Percentiles rank a stretch among this genome's conserved stretches.
These are phyloP conservation scores for Xylariaceae sp. DNA, from an alignment of 2,329 filamentous ascomycete genomes.

Conservation along the genomic window DNA sequence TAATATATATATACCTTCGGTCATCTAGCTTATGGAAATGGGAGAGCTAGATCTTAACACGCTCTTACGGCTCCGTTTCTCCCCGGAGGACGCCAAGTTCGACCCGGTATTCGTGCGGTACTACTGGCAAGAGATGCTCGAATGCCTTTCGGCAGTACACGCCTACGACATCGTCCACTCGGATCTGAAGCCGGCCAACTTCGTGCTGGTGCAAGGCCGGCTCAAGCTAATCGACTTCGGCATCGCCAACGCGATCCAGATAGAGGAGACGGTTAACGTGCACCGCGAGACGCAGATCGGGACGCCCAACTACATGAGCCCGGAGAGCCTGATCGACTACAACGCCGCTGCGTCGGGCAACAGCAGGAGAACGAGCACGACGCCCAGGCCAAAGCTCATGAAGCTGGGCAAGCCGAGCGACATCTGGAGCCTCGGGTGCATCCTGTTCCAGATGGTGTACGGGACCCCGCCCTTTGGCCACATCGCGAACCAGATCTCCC, in stretches of 20 bases:
- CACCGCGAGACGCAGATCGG: constrained; percentile 93
- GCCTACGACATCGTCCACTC: constrained; percentile 90
- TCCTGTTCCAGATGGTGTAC: constrained; percentile 97
- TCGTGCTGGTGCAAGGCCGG: constrained; percentile 82
- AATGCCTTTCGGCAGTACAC: constrained; percentile 87
- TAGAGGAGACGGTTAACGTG: constrained; percentile 93
- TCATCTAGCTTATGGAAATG: constrained; percentile 83
- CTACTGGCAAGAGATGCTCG: constrained; percentile 99
- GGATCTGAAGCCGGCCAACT: constrained; percentile 95
- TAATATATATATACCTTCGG: constrained; percentile 20
- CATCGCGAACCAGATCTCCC: constrained; percentile 78
- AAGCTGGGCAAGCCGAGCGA: constrained; percentile 94
- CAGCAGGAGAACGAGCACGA: constrained; percentile 32
- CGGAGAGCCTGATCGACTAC: constrained; percentile 84
- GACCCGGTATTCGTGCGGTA: constrained; percentile 91
- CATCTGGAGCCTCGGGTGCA: constrained; percentile 93
- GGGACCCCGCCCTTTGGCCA: constrained; percentile 94
- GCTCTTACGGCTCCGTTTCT: constrained; percentile 69
- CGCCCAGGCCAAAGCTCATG: constrained; percentile 70
- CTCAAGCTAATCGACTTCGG: constrained; percentile 98
- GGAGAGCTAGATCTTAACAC: constrained; percentile 91
- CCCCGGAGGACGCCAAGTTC: constrained; percentile 66
- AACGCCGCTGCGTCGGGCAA: constrained; percentile 48
- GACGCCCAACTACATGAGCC: constrained; percentile 98
- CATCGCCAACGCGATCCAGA: constrained; percentile 94